Percentiles rank a stretch among this genome's conserved stretches.
Conservation (phyloP, 768 basidiomycete species). For the Suillus ampliporus region DNA sequence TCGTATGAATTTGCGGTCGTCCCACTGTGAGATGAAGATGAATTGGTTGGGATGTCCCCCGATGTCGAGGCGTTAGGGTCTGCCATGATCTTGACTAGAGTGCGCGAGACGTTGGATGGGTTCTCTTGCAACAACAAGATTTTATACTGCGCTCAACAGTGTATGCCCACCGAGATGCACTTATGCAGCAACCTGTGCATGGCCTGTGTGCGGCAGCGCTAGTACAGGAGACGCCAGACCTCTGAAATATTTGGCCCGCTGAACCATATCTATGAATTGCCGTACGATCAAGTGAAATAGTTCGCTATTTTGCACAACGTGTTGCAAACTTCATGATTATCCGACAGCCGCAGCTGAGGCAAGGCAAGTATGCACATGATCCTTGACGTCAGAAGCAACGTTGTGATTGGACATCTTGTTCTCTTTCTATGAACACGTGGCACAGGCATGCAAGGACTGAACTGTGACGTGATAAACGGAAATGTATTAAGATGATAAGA, state of each 20-base stretch:
- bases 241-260: neutral
- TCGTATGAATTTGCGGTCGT: neutral
- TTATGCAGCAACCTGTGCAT: neutral
- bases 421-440: too few relatives aligned
- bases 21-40: neutral
- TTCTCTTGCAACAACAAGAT: neutral
- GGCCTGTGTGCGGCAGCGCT: neutral
- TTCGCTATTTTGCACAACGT: neutral
- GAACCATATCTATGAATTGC: neutral
- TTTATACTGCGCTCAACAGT: neutral
- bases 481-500: too few relatives aligned
- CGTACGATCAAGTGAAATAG: neutral
- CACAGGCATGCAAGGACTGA: too few relatives aligned
- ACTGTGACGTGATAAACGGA: too few relatives aligned
- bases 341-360: neutral
- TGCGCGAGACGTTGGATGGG: neutral
- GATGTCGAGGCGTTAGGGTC: neutral
- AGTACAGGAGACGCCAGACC: neutral
- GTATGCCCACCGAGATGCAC: neutral
- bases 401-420: neutral
- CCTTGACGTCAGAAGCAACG: neutral
- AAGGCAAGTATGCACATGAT: neutral
- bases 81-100: neutral
- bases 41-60: neutral
- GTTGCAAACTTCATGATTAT: neutral